These are phyloP conservation scores for Jamesozyma jinghongensis DNA, from an alignment of 805 yeast species.

Conservation along the genomic window DNA sequence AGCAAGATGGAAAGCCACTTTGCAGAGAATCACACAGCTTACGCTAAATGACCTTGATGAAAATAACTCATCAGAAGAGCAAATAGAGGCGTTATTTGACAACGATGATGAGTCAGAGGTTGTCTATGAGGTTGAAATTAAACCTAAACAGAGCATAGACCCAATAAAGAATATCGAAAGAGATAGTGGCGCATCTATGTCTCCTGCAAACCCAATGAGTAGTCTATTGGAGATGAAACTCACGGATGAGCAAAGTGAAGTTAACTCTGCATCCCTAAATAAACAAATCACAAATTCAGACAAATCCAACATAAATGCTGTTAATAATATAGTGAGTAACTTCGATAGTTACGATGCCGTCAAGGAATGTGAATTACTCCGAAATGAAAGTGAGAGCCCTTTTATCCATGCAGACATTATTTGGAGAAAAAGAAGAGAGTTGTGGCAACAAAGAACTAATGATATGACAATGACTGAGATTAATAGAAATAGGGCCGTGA, in stretches of 20 bases:
- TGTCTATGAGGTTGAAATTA: no score
- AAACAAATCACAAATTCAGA: neutral
- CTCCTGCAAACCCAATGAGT: conserved; percentile 4
- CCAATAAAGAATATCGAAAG: conserved; percentile 7
- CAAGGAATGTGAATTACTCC: conserved; percentile 25
- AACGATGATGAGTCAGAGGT: conserved; percentile 6
- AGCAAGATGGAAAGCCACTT: conserved; percentile 17
- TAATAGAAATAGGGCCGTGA: conserved; percentile 13
- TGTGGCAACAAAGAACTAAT: conserved; percentile 41
- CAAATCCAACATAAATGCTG: conserved; percentile 1
- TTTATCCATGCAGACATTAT: conserved; percentile 47
- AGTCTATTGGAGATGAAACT: conserved; percentile 16
- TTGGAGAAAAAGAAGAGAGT: conserved; percentile 60
- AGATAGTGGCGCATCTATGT: conserved; percentile 11
- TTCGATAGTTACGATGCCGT: conserved; percentile 29
- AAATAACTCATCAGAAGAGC: conserved; percentile 12
- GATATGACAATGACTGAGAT: conserved; percentile 9
- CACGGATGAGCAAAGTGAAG: conserved; percentile 13
- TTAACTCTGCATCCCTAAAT: neutral
- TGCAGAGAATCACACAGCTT: conserved; percentile 17
- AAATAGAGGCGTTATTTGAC: conserved; percentile 16
- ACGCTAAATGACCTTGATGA: conserved; percentile 16
- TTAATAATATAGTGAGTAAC: conserved; percentile 15
- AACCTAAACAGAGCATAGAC: neutral
- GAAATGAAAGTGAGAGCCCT: conserved; percentile 30